Conservation (phyloP, 2,329 filamentous ascomycete species). For the Harringtonia lauricola region DNA sequence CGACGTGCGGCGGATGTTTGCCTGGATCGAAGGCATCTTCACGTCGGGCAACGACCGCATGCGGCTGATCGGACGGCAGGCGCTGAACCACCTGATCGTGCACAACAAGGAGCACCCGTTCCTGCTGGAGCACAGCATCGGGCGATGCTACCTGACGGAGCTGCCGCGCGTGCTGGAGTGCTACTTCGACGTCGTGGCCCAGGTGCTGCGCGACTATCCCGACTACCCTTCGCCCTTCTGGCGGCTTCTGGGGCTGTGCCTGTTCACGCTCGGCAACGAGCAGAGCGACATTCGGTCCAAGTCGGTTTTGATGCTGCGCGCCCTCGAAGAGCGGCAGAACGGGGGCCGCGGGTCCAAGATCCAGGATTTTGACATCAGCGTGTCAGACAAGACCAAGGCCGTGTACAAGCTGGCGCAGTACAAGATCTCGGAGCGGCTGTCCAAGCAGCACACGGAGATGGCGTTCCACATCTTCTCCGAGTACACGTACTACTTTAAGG, state of each 20-base stretch:
- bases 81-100: constrained; percentile 78
- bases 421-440: constrained; percentile 83
- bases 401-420: constrained; percentile 98
- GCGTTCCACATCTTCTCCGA: constrained; percentile 95
- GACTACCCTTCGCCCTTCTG: constrained; percentile 80
- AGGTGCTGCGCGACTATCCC: constrained; percentile 74
- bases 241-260: constrained; percentile 76
- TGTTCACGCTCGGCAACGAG: constrained; percentile 89
- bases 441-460: constrained; percentile 77
- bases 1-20: constrained; percentile 82
- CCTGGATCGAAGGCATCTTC: constrained; percentile 94
- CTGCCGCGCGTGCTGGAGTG: constrained; percentile 78
- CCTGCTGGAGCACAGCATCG: constrained; percentile 79
- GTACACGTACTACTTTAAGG: constrained; percentile 87
- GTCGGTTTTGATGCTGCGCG: constrained; percentile 69
- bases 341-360: constrained; percentile 66
- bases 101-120: constrained; percentile 84
- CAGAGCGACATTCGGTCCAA: constrained; percentile 82
- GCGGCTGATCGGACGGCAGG: constrained; percentile 79
- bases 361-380: constrained; percentile 95
- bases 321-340: constrained; percentile 65
- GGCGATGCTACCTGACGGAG: constrained; percentile 79
- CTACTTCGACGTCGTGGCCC: constrained; percentile 86
- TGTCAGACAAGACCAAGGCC: constrained; percentile 95
- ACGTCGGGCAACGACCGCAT: constrained; percentile 83